Evolutionary conservation across 2,329 filamentous ascomycete species (phyloP), one percentile per base, ranked within the genome.

Genomic region (Pyricularia sp.): DNA sequence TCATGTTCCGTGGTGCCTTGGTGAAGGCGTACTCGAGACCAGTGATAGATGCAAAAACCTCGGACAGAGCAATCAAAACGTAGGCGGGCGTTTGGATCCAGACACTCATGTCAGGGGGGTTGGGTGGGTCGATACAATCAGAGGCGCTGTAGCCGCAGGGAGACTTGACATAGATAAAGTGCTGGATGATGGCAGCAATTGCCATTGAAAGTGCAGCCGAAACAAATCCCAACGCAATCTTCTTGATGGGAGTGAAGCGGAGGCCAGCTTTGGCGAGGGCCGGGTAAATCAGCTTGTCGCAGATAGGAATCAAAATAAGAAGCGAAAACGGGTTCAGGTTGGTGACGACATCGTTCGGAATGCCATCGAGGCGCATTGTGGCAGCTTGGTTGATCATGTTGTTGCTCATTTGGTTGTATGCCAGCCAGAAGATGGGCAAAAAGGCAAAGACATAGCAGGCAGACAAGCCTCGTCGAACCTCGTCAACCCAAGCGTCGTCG

Each of bases 1-100:
- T 82, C 88, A 92, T 92, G 76, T 90, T 91, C 71, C 81, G 82
- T 8, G 89, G 89, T 0, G 88, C 88, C 74, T 91, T 91, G 71
- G 87, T 87, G 76, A 86, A 91, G 28, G 89, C 88, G 69, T 90
- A 91, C 74, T 92, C 88, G 13, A 90, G 81, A 10, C 82, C 84
- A 1, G 80, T 82, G 68, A 82, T 82, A 65, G 77, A 79, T 0
- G 79, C 78, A 64, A 79, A 75, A 57, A 82, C 79, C 69, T 82
- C 80, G 35, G 79, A 76, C 4, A 82, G 72, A 2, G 77, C 80
- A 63, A 82, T 76, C 64, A 82, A 75, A 2, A 81, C 73, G 69
- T 82, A 82, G 0, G 79, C 73, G 3, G 78, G 78, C 0, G 79
- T 79, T 73, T 85, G 83, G 1, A 78, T 78, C 83, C 84, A 86